Evolutionary conservation across 129 eudicot genomes (phyloP).

Genomic region (Dittrichia graveolens): DNA sequence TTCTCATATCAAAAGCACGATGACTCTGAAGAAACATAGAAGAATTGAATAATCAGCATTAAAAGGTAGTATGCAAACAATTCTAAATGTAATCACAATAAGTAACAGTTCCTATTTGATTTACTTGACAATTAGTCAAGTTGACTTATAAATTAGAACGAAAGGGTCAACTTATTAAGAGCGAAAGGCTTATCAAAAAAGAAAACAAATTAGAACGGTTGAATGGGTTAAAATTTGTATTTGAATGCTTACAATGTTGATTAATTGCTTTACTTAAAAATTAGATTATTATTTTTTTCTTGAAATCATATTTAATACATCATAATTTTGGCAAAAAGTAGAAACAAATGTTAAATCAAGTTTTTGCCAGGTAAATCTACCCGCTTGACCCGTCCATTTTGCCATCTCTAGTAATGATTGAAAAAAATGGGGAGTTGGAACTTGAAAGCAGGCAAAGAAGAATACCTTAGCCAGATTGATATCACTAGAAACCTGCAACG

Average conservation of each 20-base stretch:
- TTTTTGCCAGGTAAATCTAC: neutral
- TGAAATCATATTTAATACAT: neutral
- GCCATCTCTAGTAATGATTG: neutral
- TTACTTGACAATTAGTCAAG: neutral
- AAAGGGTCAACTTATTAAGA: neutral
- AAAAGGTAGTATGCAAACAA: neutral
- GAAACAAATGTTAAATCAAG: neutral
- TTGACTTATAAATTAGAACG: too few relatives aligned
- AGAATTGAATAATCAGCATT: constrained; percentile 19
- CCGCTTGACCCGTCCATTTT: neutral
- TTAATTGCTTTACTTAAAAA: neutral
- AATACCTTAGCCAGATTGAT: constrained; percentile 59
- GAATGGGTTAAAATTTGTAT: neutral
- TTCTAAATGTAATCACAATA: neutral
- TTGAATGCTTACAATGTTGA: neutral
- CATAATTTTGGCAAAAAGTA: neutral
- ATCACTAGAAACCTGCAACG: constrained; percentile 50
- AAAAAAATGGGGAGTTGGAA: neutral
- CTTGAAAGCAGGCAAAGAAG: neutral
- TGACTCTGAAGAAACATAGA: constrained; percentile 46
- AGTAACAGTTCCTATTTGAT: neutral
- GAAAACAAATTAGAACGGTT: neutral
- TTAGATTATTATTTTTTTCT: neutral
- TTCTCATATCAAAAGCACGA: constrained; percentile 48
- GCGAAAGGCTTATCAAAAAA: too few relatives aligned